Base-by-base conservation (phyloP, 2,329 filamentous ascomycete genomes). In the Amauroascus verrucosus region DNA sequence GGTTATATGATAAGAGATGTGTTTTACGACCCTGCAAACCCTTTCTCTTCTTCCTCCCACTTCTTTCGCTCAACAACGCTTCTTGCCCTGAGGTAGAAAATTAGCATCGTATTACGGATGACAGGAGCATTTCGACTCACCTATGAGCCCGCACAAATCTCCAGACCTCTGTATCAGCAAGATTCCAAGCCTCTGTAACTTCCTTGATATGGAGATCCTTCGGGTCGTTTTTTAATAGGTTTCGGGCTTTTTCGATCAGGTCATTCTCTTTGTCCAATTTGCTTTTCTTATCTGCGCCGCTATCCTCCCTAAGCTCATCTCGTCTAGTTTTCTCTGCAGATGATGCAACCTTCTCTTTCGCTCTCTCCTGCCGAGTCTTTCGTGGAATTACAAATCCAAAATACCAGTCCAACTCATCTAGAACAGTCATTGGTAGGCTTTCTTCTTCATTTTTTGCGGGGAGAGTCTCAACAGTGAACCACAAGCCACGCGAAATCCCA, bases 351-450 rank as follows among this genome's bases (percentile, higher is more conserved):
- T 69, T 64, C 18, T 64, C 65, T 26, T 69, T 68, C 24, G 66
- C 59, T 45, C 49, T 51, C 52, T 71, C 66, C n/a, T 65, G 62
- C 35, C 65, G 64, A 67, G 71, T 48, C 61, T 68, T 58, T 54
- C 76, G 75, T 1, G 90, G 87, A 8, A 96, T 77, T 13, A 77
- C 74, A 68, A 97, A 97, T 51, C 91, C 93, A 65, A 97, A 88
- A 60, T 85, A 79, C 88, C 89, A 97, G 64, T 91, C 85, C 1
- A 95, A 73, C 59, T 93, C 85, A n/a, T 78, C 67, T 18, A 74
- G 55, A 32, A 72, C 65, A 13, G 64, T 60, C 1, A 68, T 67
- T 2, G 84, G 81, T 6, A 84, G 70, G 14, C 73, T 70, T 41
- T 73, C 72, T 62, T 84, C 80, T 13, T 65, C 66, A 20, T 63